Percentiles rank a stretch among this genome's conserved stretches.
These are phyloP conservation scores for Boletus subparvulus DNA, from an alignment of 768 basidiomycete genomes.

Conservation along the genomic window DNA sequence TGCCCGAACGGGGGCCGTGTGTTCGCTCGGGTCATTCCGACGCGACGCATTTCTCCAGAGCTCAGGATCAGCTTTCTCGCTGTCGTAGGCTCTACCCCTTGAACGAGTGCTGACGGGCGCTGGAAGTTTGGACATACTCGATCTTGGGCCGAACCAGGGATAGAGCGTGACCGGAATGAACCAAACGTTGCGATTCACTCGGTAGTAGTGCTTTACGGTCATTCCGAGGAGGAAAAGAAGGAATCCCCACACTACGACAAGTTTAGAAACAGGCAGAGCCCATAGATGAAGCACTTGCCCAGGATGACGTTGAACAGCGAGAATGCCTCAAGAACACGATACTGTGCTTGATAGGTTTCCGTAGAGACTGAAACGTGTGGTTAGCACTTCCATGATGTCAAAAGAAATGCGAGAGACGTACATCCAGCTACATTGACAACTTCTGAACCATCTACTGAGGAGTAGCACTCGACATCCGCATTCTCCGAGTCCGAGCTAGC, in stretches of 20 bases:
- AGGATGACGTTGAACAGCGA: constrained; percentile 75
- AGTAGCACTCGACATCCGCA: constrained; percentile 82
- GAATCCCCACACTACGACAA: constrained; percentile 47
- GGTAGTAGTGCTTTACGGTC: constrained; percentile 42
- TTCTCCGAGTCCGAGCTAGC: constrained; percentile 73
- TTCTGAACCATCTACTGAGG: constrained; percentile 49
- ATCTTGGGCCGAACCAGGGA: constrained; percentile 63
- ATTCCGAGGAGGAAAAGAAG: constrained; percentile 45
- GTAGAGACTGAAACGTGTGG: constrained; percentile 59
- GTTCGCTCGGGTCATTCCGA: constrained; percentile 15
- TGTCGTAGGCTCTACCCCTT: constrained; percentile 30
- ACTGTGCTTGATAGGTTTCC: constrained; percentile 87
- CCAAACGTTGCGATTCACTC: constrained; percentile 58
- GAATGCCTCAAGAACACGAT: constrained; percentile 78
- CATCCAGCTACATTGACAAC: constrained; percentile 64
- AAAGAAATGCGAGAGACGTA: constrained; percentile 38
- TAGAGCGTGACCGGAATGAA: constrained; percentile 65
- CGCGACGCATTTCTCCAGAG: constrained; percentile 22
- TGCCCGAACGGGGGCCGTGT: constrained; percentile 26
- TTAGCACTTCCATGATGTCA: constrained; percentile 4
- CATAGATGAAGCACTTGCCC: constrained; percentile 41
- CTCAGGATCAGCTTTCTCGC: constrained; percentile 29
- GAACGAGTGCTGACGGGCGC: constrained; percentile 41
- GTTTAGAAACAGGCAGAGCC: constrained; percentile 5
- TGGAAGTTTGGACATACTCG: constrained; percentile 40